Base-by-base conservation (phyloP, 164 flowering plant genomes). In the Aristolochia contorta region DNA sequence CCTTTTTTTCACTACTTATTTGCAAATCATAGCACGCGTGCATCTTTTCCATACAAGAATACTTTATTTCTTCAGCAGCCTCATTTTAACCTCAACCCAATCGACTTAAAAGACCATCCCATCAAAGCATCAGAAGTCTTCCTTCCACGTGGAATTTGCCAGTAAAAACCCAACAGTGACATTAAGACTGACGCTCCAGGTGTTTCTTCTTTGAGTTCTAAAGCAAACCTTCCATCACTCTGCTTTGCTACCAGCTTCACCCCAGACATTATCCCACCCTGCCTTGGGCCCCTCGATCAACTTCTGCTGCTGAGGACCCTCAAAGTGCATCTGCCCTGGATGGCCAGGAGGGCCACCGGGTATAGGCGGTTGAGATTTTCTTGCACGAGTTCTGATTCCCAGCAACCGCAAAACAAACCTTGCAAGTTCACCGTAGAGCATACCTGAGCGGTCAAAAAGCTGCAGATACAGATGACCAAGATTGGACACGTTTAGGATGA, bases 391-490 rank as follows among this genome's bases (percentile, higher is more conserved):
- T 78, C 58, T 84, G 48, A 89, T 52, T 5, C 98, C 96, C 12
- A 92, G 76, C 59, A 92, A 41, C 69, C 96, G 76, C 63, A 92
- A 69, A 7, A 87, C 98, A 78, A 92, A 89, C 71, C 96, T 82
- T 16, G 98, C 98, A 22, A 92, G 77, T 77, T 92, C 98, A 25
- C 95, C 95, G 61, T 92, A 92, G 61, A 92, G 67, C 62, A 89
- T 1, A 0, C 98, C 98, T 16, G 84, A 75, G 12, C 93, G 84
- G 65, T 89, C 98, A 80, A 89, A 86, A 6, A 92, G 80, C 98
- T 91, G 89, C 73, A 79, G 43, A 1, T 1, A 60, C 18, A 49
- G 10, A 37, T 6, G 12, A 10, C 43, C 43, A 37, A 3, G 47
- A 43, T 20, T 6, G 51, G 13, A 0, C 7, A 54, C 13, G 19